phyloP scores from a whole-genome alignment of 345 rosid genomes.

The Eucalyptus fibrosa region DNA sequence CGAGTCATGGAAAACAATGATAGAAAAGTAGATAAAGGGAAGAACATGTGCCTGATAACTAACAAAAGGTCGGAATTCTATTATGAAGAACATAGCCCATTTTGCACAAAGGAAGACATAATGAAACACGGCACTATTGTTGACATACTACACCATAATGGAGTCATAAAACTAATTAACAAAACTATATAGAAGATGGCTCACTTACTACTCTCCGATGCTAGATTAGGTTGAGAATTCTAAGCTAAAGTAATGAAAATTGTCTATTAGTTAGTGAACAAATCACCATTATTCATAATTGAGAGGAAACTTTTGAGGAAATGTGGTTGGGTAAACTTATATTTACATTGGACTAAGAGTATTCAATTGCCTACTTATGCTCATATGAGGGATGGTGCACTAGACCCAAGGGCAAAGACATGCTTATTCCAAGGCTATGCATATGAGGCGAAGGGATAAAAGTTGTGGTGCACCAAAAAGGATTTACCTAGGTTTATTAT shows the following conservation, averaged over 20 bases:
- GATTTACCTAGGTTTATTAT: background rate
- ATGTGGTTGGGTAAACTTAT: background rate
- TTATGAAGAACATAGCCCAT: background rate
- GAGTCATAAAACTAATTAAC: background rate
- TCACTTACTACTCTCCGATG: background rate
- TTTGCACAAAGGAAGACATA: background rate
- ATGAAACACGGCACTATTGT: background rate
- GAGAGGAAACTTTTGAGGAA: background rate
- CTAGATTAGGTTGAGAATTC: background rate
- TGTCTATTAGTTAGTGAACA: background rate
- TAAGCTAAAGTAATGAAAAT: background rate
- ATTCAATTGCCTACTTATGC: too few species aligned
- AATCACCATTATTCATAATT: background rate
- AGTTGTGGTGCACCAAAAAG: background rate
- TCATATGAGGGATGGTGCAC: background rate
- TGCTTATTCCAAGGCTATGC: background rate
- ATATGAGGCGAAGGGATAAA: background rate
- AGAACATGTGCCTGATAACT: background rate
- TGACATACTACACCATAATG: background rate
- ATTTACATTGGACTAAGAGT: background rate
- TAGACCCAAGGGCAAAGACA: background rate
- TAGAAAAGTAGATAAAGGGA: background rate
- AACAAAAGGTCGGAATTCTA: too few species aligned
- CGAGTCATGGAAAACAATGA: background rate
- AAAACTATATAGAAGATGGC: background rate